Conservation (phyloP, 2,329 filamentous ascomycete species). For the Periconia sp. region DNA sequence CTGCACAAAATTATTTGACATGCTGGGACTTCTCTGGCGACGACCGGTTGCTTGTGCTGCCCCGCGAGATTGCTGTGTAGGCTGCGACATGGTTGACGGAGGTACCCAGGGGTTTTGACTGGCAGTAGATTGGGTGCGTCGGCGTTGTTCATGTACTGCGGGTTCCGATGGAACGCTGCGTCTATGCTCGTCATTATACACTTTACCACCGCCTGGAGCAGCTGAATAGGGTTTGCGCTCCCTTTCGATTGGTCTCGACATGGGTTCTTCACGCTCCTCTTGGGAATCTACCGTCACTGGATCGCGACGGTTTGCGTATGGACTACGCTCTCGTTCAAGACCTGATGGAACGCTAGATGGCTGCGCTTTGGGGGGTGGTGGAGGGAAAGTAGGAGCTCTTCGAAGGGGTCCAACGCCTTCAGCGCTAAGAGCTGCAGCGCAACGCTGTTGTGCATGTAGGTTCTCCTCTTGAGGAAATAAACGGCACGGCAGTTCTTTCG, state of each 20-base stretch:
- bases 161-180: slow-evolving; percentile 29
- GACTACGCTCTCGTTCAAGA: slow-evolving; percentile 38
- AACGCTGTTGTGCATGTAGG: slow-evolving; percentile 57
- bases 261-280: slow-evolving; percentile 42
- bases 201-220: slow-evolving; percentile 61
- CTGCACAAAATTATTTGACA: slow-evolving; percentile 35
- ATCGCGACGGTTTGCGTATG: slow-evolving; percentile 33
- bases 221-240: slow-evolving; percentile 66
- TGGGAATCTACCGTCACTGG: slow-evolving; percentile 33
- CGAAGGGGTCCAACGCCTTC: slow-evolving; percentile 44
- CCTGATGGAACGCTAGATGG: slow-evolving; percentile 22
- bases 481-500: slow-evolving; percentile 74
- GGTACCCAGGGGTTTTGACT: slow-evolving; percentile 33
- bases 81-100: slow-evolving; percentile 18
- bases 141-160: slow-evolving; percentile 23
- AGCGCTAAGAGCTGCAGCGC: slow-evolving; percentile 62
- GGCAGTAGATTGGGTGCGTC: slow-evolving; percentile 35
- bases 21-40: slow-evolving; percentile 37
- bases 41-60: slow-evolving; percentile 19
- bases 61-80: slow-evolving; percentile 27
- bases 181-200: slow-evolving; percentile 46
- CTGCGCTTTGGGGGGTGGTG: slow-evolving; percentile 32
- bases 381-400: slow-evolving; percentile 37
- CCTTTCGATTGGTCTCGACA: slow-evolving; percentile 61
- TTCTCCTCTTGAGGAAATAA: slow-evolving; percentile 67